These are phyloP conservation scores for Macrocybe gigantea DNA, from an alignment of 768 basidiomycete species.

Conservation along the genomic window DNA sequence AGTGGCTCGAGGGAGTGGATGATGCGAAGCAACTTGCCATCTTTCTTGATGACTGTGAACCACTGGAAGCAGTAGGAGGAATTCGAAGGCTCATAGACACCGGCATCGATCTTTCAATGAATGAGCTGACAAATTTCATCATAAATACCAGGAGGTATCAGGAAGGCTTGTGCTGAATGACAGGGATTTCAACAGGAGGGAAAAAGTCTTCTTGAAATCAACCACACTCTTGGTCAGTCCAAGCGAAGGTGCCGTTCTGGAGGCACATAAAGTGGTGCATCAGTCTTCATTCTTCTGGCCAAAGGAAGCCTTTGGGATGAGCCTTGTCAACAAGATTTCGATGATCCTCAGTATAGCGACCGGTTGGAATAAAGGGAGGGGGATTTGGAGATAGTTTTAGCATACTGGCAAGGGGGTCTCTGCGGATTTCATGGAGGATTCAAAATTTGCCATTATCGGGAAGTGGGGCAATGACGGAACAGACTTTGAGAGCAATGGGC, in stretches of 20 bases:
- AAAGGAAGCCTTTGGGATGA: background rate
- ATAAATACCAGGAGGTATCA: slow-evolving; percentile 2
- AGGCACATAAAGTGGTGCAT: background rate
- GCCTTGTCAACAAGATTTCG: background rate
- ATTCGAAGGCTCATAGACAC: slow-evolving; percentile 28
- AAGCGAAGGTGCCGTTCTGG: background rate
- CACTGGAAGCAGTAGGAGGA: slow-evolving; percentile 26
- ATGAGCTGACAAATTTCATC: background rate
- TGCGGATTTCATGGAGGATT: slow-evolving; percentile 18
- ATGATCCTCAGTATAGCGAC: slow-evolving; percentile 19
- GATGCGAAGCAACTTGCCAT: slow-evolving; percentile 24
- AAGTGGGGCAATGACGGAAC: slow-evolving; percentile 14
- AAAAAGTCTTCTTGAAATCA: background rate
- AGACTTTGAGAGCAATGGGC: slow-evolving; percentile 19
- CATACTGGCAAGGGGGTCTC: slow-evolving; percentile 18
- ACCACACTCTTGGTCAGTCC: background rate
- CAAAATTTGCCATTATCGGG: slow-evolving; percentile 14
- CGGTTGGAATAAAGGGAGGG: slow-evolving; percentile 12
- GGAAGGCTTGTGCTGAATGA: background rate
- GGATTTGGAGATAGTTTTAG: slow-evolving; percentile 13
- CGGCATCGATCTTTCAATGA: slow-evolving; percentile 15
- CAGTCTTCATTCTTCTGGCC: background rate
- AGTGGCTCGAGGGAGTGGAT: slow-evolving; percentile 33
- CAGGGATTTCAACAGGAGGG: background rate
- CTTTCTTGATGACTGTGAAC: slow-evolving; percentile 34